phyloP scores from a whole-genome alignment of 2,329 filamentous ascomycete species.

The Lomentospora prolificans region DNA sequence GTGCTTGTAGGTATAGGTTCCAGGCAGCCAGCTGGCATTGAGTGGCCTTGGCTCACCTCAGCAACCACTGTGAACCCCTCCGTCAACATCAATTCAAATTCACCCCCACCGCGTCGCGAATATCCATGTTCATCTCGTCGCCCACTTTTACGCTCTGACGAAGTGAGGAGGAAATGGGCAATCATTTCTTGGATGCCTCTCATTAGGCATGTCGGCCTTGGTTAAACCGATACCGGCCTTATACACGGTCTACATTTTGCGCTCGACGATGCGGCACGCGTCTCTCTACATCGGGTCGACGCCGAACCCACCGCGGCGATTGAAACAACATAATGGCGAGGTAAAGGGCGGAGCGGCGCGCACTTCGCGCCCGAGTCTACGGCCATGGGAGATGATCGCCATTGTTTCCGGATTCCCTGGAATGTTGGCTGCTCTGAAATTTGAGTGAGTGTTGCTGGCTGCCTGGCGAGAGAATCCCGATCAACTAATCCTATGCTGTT shows the following conservation, averaged over 20 bases:
- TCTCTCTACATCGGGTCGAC: constrained; percentile 87
- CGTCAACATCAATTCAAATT: too few species aligned
- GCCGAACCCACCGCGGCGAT: constrained; percentile 71
- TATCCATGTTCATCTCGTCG: neutral
- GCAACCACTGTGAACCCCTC: too few species aligned
- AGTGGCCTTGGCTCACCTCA: too few species aligned
- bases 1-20: too few species aligned
- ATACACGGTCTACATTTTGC: constrained; percentile 87
- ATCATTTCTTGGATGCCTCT: constrained; percentile 1
- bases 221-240: constrained; percentile 67
- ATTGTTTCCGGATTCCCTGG: constrained; percentile 85
- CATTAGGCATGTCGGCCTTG: constrained; percentile 27
- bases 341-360: constrained; percentile 70
- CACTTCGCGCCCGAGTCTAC: constrained; percentile 56
- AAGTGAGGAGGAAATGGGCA: neutral
- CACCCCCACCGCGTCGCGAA: too few species aligned
- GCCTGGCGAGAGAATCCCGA: too few species aligned
- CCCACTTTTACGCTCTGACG: neutral
- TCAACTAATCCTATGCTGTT: neutral
- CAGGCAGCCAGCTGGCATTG: too few species aligned
- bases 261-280: constrained; percentile 64
- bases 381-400: constrained; percentile 87
- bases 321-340: constrained; percentile 86
- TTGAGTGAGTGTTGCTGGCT: constrained; percentile 86
- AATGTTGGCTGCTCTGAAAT: constrained; percentile 79